Conservation (phyloP, 2,329 filamentous ascomycete species). For the Fusarium pseudoanthophilum region DNA sequence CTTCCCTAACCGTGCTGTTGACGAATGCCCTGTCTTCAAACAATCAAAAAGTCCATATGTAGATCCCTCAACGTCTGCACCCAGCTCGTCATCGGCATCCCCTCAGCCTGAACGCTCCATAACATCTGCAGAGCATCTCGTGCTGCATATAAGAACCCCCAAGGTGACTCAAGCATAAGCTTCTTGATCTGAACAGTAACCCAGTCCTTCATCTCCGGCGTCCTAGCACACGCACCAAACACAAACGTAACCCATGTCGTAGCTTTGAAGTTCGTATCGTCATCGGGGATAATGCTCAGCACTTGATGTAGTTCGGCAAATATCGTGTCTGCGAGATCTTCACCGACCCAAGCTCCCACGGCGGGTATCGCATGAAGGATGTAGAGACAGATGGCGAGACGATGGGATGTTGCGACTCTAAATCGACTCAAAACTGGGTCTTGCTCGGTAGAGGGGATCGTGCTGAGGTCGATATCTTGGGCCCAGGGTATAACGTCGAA, state of each 20-base stretch:
- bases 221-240: slow-evolving; percentile 62
- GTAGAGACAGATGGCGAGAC: slow-evolving; percentile 59
- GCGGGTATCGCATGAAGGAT: slow-evolving; percentile 54
- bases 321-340: slow-evolving; percentile 49
- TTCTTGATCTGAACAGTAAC: slow-evolving; percentile 58
- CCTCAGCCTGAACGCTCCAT: slow-evolving; percentile 54
- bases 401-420: slow-evolving; percentile 56
- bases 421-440: slow-evolving; percentile 51
- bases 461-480: slow-evolving; percentile 48
- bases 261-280: slow-evolving; percentile 65
- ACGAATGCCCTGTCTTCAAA: slow-evolving; percentile 37
- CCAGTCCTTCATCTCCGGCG: slow-evolving; percentile 57
- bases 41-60: slow-evolving; percentile 56
- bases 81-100: slow-evolving; percentile 51
- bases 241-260: slow-evolving; percentile 68
- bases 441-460: slow-evolving; percentile 49
- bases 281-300: slow-evolving; percentile 58
- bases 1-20: background rate
- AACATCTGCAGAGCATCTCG: slow-evolving; percentile 58
- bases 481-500: slow-evolving; percentile 58
- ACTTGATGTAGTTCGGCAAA: slow-evolving; percentile 59
- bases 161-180: slow-evolving; percentile 56
- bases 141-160: slow-evolving; percentile 61
- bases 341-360: slow-evolving; percentile 39
- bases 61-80: slow-evolving; percentile 56